A percentile compares a stretch with the other conserved stretches of the same genome.
phyloP scores from a whole-genome alignment of 75 land plant genomes.

The Chamaecyparis obtusa region DNA sequence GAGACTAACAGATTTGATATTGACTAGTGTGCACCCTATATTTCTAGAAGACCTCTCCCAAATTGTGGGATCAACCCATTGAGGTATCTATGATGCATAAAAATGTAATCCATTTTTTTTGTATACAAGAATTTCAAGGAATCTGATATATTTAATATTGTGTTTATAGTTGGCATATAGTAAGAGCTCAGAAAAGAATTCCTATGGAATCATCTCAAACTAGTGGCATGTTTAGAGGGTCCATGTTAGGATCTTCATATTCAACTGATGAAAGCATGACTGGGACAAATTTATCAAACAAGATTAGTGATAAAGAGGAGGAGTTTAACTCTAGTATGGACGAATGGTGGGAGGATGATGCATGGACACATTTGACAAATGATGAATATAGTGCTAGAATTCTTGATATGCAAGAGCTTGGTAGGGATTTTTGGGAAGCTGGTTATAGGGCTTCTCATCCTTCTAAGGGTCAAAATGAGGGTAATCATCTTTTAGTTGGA shows the following conservation, averaged over 20 bases:
- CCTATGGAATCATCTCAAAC: constrained; percentile 5
- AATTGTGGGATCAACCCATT: constrained; percentile 59
- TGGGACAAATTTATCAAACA: constrained; percentile 6
- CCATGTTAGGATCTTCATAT: constrained; percentile 26
- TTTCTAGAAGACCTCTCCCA: constrained; percentile 61
- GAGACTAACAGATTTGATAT: constrained; percentile 29
- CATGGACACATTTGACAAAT: constrained; percentile 18
- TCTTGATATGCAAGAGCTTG: constrained; percentile 53
- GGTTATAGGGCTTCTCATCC: constrained; percentile 42
- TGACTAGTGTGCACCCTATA: constrained; percentile 66
- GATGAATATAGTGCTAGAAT: constrained; percentile 34
- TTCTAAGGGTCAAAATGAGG: constrained; percentile 20
- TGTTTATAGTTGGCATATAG: constrained; percentile 66
- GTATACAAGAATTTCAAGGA: not conserved
- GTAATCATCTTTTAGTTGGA: not conserved
- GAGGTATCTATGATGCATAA: constrained; percentile 26
- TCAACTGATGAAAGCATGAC: not conserved
- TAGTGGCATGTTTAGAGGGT: constrained; percentile 10
- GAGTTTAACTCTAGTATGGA: constrained; percentile 2
- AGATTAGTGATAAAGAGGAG: constrained; percentile 12
- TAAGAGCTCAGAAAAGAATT: constrained; percentile 61
- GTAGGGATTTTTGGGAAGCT: constrained; percentile 57
- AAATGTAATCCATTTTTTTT: not conserved
- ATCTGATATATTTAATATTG: not conserved
- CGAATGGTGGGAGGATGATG: constrained; percentile 29